phyloP scores from a whole-genome alignment of 2,329 filamentous ascomycete species.

The Keithomyces neogunnii region DNA sequence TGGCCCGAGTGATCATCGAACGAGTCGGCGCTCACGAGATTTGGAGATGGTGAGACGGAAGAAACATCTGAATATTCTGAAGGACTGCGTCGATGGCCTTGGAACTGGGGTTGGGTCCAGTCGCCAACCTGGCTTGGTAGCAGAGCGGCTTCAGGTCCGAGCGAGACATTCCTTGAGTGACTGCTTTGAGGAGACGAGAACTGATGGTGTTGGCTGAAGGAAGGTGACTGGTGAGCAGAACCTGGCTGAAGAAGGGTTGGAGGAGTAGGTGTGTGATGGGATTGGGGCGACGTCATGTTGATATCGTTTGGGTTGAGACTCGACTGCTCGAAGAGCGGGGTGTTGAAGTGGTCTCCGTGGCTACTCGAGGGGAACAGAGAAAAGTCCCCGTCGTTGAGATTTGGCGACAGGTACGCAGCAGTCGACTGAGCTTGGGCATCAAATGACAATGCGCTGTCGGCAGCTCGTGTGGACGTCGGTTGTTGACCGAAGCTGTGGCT shows the following conservation, averaged over 20 bases:
- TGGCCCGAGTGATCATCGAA: slow-evolving; percentile 67
- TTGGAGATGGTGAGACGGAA: slow-evolving; percentile 77
- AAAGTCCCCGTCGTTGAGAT: slow-evolving; percentile 50
- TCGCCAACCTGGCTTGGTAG: slow-evolving; percentile 42
- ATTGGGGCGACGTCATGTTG: slow-evolving; percentile 46
- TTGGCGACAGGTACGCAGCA: slow-evolving; percentile 36
- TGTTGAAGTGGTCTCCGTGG: slow-evolving; percentile 49
- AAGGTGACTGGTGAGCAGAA: slow-evolving; percentile 48
- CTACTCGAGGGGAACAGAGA: slow-evolving; percentile 53
- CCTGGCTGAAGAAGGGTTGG: slow-evolving; percentile 45
- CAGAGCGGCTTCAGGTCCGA: slow-evolving; percentile 50
- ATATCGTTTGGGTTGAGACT: slow-evolving; percentile 38
- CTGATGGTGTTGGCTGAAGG: slow-evolving; percentile 47
- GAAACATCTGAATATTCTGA: slow-evolving; percentile 93
- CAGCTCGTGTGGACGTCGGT: slow-evolving; percentile 19
- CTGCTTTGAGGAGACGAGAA: slow-evolving; percentile 40
- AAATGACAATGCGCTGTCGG: slow-evolving; percentile 32
- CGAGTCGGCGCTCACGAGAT: slow-evolving; percentile 65
- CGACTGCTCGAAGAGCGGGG: slow-evolving; percentile 48
- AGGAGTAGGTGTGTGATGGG: slow-evolving; percentile 48
- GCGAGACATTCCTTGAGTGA: slow-evolving; percentile 48
- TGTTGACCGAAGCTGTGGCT: slow-evolving; percentile 37
- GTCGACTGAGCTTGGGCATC: slow-evolving; percentile 32
- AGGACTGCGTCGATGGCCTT: slow-evolving; percentile 71
- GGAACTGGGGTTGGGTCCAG: slow-evolving; percentile 56